phyloP scores from a whole-genome alignment of 176 grass and related monocot genomes.

The Tuctoria greenei region DNA sequence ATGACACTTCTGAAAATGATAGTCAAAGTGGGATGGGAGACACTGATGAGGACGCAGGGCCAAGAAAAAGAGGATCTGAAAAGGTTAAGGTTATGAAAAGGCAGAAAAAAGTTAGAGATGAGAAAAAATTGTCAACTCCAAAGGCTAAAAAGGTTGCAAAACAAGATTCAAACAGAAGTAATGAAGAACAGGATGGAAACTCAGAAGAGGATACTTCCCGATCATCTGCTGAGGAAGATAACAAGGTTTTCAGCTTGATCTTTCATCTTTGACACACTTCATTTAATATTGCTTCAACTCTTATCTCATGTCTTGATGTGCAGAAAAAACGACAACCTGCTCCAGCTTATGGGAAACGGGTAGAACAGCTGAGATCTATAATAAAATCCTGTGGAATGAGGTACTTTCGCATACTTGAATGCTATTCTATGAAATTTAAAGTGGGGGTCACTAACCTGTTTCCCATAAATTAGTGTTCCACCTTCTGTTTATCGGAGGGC shows the following conservation, averaged over 20 bases:
- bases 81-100: slow-evolving; percentile 58
- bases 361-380: slow-evolving; percentile 84
- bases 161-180: slow-evolving; percentile 36
- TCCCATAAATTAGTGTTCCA: slow-evolving; percentile 57
- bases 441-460: slow-evolving; percentile 37
- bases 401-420: slow-evolving; percentile 47
- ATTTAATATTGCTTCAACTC: slow-evolving; percentile 13
- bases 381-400: slow-evolving; percentile 93
- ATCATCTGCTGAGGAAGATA: slow-evolving; percentile 73
- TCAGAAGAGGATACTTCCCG: slow-evolving; percentile 49
- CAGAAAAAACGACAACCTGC: slow-evolving; percentile 69
- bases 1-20: slow-evolving; percentile 64
- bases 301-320: slow-evolving; percentile 37
- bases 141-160: slow-evolving; percentile 61
- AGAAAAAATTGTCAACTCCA: slow-evolving; percentile 50
- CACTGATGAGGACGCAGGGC: slow-evolving; percentile 49
- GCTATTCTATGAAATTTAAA: slow-evolving; percentile 2
- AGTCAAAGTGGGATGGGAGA: slow-evolving; percentile 50
- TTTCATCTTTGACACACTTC: slow-evolving; percentile 15
- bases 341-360: slow-evolving; percentile 70
- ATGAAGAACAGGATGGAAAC: slow-evolving; percentile 45
- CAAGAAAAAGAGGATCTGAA: slow-evolving; percentile 53
- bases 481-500: slow-evolving; percentile 80
- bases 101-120: slow-evolving; percentile 50
- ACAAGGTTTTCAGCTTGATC: slow-evolving; percentile 43